Base-by-base conservation (phyloP, 1,284 basidiomycete species). In the Testicularia cyperi region DNA sequence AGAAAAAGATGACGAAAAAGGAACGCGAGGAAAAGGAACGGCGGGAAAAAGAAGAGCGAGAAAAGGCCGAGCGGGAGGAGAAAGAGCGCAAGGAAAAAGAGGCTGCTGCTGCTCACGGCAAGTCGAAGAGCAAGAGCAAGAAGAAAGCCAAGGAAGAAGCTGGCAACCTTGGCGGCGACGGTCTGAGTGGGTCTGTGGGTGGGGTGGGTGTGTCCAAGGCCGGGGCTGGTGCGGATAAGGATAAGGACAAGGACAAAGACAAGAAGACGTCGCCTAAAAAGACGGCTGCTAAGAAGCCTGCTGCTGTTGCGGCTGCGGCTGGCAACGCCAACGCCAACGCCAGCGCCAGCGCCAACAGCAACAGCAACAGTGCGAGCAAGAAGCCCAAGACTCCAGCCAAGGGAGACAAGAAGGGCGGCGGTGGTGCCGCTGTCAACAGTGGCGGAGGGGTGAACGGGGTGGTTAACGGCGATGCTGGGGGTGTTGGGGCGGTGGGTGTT, bases 1-100 rank as follows among this genome's bases (percentile, higher is more conserved):
- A 49, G 42, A 69, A 68, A 53, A 66, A 68, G 53, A 48, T 54
- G 38, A 68, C 63, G 24, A 73, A 70, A 32, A 58, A 61, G 31
- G 53, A 65, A 31, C 54, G 55, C 20, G 53, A 54, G 24, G 52
- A 56, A 29, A 51, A 43, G 32, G 55, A 52, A 43, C 37, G 46
- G 29, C 47, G 46, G 46, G 60, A 61, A 40, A 53, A 43, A 34
- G 61, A 65, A 37, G 60, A 51, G 38, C 52, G 51, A 27, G 65
- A 55, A 37, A 64, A 79, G 5, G 76, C 60, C 24, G 54, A 66
- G 46, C 53, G 54, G 38, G 61, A 65, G 30, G 57, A 46, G 34
- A 46, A 54, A 38, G 55, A 61, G 36, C 44, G 49, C 21, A 34
- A 72, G 49, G 62, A 61, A 40, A 57, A 58, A 39, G 61, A 60